Conservation (phyloP, 2,329 filamentous ascomycete genomes). For the Aspergillus sp. region DNA sequence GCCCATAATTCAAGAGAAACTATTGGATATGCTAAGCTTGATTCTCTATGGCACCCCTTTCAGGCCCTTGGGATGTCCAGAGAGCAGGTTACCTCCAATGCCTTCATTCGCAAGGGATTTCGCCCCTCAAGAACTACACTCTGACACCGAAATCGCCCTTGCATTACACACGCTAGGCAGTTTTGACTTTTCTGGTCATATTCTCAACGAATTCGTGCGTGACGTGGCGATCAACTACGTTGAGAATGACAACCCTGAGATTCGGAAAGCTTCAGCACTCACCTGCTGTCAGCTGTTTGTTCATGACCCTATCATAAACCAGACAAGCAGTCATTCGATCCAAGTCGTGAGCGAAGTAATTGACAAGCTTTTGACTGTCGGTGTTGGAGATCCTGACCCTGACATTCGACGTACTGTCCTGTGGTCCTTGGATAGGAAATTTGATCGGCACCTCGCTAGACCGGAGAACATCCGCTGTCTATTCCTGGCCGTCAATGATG, state of each 20-base stretch:
- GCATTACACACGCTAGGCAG: constrained; percentile 95
- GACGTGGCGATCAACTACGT: constrained; percentile 98
- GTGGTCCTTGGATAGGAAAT: constrained; percentile 84
- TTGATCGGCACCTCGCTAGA: constrained; percentile 94
- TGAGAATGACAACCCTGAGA: constrained; percentile 90
- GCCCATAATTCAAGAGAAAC: constrained; percentile 85
- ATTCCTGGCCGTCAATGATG: constrained; percentile 94
- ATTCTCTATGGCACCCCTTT: constrained; percentile 92
- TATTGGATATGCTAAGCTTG: constrained; percentile 91
- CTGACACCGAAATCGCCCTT: constrained; percentile 84
- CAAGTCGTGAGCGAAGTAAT: constrained; percentile 98
- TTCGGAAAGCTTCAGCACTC: constrained; percentile 88
- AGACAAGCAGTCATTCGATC: constrained; percentile 94
- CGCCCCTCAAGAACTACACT: constrained; percentile 78
- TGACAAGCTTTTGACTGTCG: constrained; percentile 91
- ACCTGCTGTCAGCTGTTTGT: constrained; percentile 98
- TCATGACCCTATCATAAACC: constrained; percentile 93
- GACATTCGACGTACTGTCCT: constrained; percentile 88
- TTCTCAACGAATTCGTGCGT: constrained; percentile 96
- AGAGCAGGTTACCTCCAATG: constrained; percentile 77
- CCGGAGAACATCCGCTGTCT: constrained; percentile 95
- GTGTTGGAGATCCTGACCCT: constrained; percentile 86
- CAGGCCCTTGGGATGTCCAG: constrained; percentile 85
- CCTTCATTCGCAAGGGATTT: constrained; percentile 86
- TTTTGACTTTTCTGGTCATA: constrained; percentile 88